These are phyloP conservation scores for Hypoxylon sp. DNA, from an alignment of 2,329 filamentous ascomycete genomes.

Conservation along the genomic window DNA sequence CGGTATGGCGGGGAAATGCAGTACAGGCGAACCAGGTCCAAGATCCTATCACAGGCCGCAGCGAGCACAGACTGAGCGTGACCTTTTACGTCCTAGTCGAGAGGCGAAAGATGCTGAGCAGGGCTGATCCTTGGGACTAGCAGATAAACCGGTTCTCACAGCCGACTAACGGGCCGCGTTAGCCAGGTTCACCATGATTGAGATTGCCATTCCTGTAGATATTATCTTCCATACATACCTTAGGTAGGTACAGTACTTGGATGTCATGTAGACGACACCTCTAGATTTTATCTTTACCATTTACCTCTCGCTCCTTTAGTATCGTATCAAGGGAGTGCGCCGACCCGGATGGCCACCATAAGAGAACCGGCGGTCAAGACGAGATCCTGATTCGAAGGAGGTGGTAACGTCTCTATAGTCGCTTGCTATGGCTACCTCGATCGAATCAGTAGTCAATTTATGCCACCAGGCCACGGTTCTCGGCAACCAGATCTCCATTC, in stretches of 20 bases:
- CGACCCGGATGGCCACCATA: background rate
- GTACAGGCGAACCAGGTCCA: background rate
- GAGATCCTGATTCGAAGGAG: background rate
- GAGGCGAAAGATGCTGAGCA: slow-evolving; percentile 5
- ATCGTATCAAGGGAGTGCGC: background rate
- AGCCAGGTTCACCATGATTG: too few relatives aligned
- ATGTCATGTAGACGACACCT: background rate
- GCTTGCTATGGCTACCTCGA: slow-evolving; percentile 38
- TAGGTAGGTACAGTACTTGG: too few relatives aligned
- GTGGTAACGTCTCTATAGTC: background rate
- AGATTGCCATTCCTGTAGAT: too few relatives aligned
- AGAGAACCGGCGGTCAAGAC: background rate
- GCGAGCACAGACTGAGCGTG: background rate
- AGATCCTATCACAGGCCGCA: background rate
- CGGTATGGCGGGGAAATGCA: background rate
- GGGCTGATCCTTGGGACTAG: slow-evolving; percentile 20
- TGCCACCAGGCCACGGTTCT: slow-evolving; percentile 61
- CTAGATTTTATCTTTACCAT: background rate
- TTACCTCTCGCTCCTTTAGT: background rate
- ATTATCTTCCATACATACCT: slow-evolving; percentile 6
- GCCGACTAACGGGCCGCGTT: slow-evolving; percentile 25
- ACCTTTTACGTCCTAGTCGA: background rate
- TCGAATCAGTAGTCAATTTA: slow-evolving; percentile 38
- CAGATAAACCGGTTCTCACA: slow-evolving; percentile 26
- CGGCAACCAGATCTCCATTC: slow-evolving; percentile 70